Percentiles rank a stretch among this genome's conserved stretches.
Conservation (phyloP, 2,329 filamentous ascomycete genomes). For the Aphanoascus verrucosus region DNA sequence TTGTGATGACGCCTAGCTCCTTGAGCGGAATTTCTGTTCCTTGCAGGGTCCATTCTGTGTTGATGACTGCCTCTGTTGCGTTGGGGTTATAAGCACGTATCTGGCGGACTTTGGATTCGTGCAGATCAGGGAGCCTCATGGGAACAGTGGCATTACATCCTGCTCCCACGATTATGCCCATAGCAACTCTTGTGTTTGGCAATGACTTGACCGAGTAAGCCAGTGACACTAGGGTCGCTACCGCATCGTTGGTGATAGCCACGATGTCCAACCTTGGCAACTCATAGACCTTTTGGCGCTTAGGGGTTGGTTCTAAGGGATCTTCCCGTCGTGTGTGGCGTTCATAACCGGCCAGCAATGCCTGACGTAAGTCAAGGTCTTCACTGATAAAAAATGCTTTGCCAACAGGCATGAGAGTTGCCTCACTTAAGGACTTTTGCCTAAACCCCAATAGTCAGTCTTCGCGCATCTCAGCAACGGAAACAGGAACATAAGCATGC, state of each 20-base stretch:
- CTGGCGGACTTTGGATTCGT: slow-evolving; percentile 47
- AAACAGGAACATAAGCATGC: neutral
- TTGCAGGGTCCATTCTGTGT: slow-evolving; percentile 70
- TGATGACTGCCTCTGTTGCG: slow-evolving; percentile 55
- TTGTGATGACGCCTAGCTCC: slow-evolving; percentile 50
- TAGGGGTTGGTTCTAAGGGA: slow-evolving; percentile 17
- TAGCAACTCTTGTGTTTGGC: slow-evolving; percentile 51
- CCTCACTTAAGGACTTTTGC: slow-evolving; percentile 44
- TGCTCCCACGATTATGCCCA: slow-evolving; percentile 68
- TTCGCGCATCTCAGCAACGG: neutral
- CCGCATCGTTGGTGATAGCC: slow-evolving; percentile 68
- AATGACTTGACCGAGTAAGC: slow-evolving; percentile 55
- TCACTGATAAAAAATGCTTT: slow-evolving; percentile 49
- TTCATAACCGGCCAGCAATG: slow-evolving; percentile 44
- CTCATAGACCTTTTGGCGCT: slow-evolving; percentile 24
- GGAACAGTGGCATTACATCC: slow-evolving; percentile 68
- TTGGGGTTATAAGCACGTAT: slow-evolving; percentile 37
- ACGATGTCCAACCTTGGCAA: slow-evolving; percentile 56
- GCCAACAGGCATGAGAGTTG: slow-evolving; percentile 48
- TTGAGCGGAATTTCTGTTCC: slow-evolving; percentile 55
- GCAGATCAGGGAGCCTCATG: slow-evolving; percentile 50
- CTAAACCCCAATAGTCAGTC: slow-evolving; percentile 18
- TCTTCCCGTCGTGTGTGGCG: slow-evolving; percentile 36
- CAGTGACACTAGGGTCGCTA: slow-evolving; percentile 65
- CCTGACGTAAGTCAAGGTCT: slow-evolving; percentile 45